Evolutionary conservation across 805 yeast species (phyloP).

Genomic region (Barnettozyma sp.): DNA sequence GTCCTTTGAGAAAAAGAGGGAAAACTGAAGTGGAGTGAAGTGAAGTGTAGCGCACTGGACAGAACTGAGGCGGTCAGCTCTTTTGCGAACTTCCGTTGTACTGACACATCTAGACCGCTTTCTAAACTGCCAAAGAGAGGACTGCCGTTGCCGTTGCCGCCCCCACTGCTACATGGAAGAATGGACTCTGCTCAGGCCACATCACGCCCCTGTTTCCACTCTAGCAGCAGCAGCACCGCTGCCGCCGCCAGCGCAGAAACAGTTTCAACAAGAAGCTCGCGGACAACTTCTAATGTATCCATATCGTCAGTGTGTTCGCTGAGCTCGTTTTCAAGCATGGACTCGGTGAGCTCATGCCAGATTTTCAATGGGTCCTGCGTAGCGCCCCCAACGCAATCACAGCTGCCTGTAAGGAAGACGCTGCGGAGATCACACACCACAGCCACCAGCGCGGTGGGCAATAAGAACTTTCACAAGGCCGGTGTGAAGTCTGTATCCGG

Average conservation of each 20-base stretch:
- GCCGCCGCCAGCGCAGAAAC: no score
- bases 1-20: background rate
- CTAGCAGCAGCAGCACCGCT: conserved; percentile 3
- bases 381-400: conserved; percentile 2
- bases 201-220: conserved; percentile 11
- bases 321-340: conserved; percentile 21
- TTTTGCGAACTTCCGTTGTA: background rate
- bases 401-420: conserved; percentile 10
- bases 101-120: background rate
- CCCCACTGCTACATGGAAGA: conserved; percentile 3
- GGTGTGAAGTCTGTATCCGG: conserved; percentile 13
- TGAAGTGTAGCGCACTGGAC: no score
- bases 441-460: no score
- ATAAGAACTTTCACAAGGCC: no score
- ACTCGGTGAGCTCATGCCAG: conserved; percentile 8
- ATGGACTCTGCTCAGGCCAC: conserved; percentile 6
- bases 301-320: conserved; percentile 20
- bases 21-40: no score
- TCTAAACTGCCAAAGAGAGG: conserved; percentile 4
- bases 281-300: conserved; percentile 21
- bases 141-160: no score
- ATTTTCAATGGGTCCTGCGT: conserved; percentile 6
- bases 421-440: conserved; percentile 22
- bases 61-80: background rate
- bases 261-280: conserved; percentile 10